A percentile compares a stretch with the other conserved stretches of the same genome.
Conservation (phyloP, 495 filamentous ascomycete species). For the Penicillium angulare region DNA sequence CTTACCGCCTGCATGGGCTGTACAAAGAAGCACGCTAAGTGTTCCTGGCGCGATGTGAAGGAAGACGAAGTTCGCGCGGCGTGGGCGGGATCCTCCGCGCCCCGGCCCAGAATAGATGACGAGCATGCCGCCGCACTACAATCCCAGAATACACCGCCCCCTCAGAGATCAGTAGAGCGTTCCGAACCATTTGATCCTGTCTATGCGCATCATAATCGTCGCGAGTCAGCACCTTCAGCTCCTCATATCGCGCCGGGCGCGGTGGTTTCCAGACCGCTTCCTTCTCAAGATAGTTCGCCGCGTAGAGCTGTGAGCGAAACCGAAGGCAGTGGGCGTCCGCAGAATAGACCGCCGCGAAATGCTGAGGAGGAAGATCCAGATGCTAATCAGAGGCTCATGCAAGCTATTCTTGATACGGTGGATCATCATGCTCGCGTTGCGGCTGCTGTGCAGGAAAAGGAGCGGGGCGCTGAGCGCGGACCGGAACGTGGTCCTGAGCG, state of each 20-base stretch:
- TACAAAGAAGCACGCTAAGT: constrained; percentile 85
- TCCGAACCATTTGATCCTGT: constrained; percentile 6
- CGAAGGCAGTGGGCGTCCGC: constrained; percentile 22
- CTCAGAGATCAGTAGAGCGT: constrained; percentile 18
- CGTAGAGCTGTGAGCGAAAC: constrained; percentile 46
- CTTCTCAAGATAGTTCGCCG: constrained; percentile 27
- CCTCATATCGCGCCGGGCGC: constrained; percentile 15
- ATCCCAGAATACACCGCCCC: too few species aligned
- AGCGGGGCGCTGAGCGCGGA: constrained; percentile 23
- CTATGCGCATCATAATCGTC: constrained; percentile 19
- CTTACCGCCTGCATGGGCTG: constrained; percentile 82
- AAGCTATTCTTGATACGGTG: constrained; percentile 47
- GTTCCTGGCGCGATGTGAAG: constrained; percentile 74
- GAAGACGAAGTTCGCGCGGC: constrained; percentile 61
- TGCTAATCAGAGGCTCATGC: constrained; percentile 46
- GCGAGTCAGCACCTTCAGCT: constrained; percentile 34
- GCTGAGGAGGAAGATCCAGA: constrained; percentile 44
- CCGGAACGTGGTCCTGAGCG: constrained; percentile 7
- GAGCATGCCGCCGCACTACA: background rate
- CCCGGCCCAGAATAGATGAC: constrained; percentile 17
- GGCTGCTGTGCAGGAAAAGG: constrained; percentile 34
- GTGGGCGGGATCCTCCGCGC: constrained; percentile 7
- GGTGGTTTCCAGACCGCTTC: constrained; percentile 6
- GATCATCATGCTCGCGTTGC: constrained; percentile 41
- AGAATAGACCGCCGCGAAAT: constrained; percentile 17